Base-by-base conservation (phyloP, 2,329 filamentous ascomycete species). In the Tolypocladium pustulatum region DNA sequence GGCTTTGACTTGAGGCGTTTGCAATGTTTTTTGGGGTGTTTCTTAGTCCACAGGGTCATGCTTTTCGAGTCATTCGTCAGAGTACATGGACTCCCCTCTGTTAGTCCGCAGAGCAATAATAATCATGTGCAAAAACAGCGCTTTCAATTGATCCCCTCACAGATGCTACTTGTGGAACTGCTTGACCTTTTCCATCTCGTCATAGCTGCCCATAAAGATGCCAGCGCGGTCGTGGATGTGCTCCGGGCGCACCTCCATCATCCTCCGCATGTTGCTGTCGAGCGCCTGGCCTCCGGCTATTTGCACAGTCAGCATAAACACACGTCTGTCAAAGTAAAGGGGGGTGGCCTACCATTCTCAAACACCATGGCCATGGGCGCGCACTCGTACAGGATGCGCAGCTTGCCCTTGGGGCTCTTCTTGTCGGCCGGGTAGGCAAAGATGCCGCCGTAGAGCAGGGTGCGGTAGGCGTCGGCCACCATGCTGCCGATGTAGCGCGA, bases 301-400 rank as follows among this genome's bases (percentile, higher is more conserved):
- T 75, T 71, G 3, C 13, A 13, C 55, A 56, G 56, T 46, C 22
- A 15, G 25, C 32, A 51, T 25, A 10, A 32, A 7, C 3, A 3
- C 13, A 25, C 9, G 9, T 12, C 58, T 22, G 22, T 5, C 46
- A 53, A 43, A 22, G 6, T 12, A 46, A 6, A 41, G 38, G 38
- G 9, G 9, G 25, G 37, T 3, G 32, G 78, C 87, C 76, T 75
- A 93, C 90, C 94, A 76, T 99, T 97, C 77, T 99, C 94, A 74
- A 99, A 97, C 8, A 99, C 84, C 87, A 97, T 89, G 30, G 94
- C 94, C 94, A 99, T 99, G 43, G 94, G 94, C 17, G 94, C 94
- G 72, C 94, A 99, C 79, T 99, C 94, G 76, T 99, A 99, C 67
- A 99, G 74, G 65, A 99, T 99, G 64, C 94, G 84, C 65, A 99